These are phyloP conservation scores for Yamadazyma spencermartinsiae DNA, from an alignment of 1,139 yeast species.

Conservation along the genomic window DNA sequence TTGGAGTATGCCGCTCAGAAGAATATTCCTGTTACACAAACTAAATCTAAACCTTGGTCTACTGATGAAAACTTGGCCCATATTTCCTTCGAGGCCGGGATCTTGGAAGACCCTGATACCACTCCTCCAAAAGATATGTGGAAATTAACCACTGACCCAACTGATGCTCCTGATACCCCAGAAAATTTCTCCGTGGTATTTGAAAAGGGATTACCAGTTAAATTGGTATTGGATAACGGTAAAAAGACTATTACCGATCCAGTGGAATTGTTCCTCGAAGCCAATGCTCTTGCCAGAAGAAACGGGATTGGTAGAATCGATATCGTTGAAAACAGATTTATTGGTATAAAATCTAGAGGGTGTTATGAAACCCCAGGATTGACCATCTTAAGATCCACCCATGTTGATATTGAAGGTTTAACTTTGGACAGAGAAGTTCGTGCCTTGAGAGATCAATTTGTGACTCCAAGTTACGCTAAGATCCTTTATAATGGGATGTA, in stretches of 20 bases:
- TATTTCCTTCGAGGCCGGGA: conserved; percentile 98
- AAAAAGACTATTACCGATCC: conserved; percentile 70
- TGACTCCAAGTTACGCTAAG: conserved; percentile 88
- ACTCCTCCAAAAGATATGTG: conserved; percentile 99
- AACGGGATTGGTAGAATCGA: conserved; percentile 99
- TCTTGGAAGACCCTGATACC: conserved; percentile 94
- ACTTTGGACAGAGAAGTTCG: conserved; percentile 97
- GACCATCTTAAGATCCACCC: conserved; percentile 89
- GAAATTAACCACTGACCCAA: conserved; percentile 96
- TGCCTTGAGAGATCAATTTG: conserved; percentile 93
- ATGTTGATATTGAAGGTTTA: conserved; percentile 94
- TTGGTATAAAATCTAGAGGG: conserved; percentile 98
- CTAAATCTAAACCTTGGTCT: conserved; percentile 99
- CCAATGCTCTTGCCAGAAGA: conserved; percentile 95
- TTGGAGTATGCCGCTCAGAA: conserved; percentile 90
- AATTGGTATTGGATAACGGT: conserved; percentile 69
- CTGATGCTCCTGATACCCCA: conserved; percentile 91
- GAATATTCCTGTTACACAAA: conserved; percentile 92
- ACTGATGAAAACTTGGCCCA: conserved; percentile 99
- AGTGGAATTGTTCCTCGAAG: conserved; percentile 87
- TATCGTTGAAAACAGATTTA: conserved; percentile 97
- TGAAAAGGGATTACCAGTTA: conserved; percentile 84
- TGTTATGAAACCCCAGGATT: conserved; percentile 99
- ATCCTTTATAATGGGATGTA: conserved; percentile 95
- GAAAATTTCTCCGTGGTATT: conserved; percentile 84